Base-by-base conservation (phyloP, 371 early-diverging fungal species). In the Mortierella sp. region DNA sequence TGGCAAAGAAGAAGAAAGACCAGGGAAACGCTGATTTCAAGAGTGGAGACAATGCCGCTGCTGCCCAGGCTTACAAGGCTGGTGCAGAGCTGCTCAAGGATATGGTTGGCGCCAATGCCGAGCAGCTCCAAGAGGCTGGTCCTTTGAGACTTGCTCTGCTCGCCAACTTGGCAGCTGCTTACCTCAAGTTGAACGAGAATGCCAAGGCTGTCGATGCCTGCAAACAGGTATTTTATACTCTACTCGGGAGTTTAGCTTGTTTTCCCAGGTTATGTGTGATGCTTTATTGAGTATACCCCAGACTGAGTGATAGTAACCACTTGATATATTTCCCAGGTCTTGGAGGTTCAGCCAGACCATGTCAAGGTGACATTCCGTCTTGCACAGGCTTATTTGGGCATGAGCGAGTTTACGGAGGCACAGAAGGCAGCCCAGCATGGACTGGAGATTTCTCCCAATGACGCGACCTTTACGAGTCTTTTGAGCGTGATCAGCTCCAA, bases 281-380 rank as follows among this genome's bases (percentile, higher is more conserved):
- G n/a, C n/a, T n/a, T n/a, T n/a, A n/a, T n/a, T n/a, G n/a, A n/a
- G n/a, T n/a, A n/a, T n/a, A n/a, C n/a, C n/a, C n/a, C n/a, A n/a
- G n/a, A n/a, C n/a, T 16, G 11, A 16, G 43, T 59, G 7, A 29
- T n/a, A n/a, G n/a, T n/a, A n/a, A n/a, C n/a, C n/a, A n/a, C n/a
- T n/a, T n/a, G n/a, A n/a, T n/a, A n/a, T n/a, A n/a, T n/a, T n/a
- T 43, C 18, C 14, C 64, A 73, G 74, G 89, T 84, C 16, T 62
- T 92, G 57, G 81, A 79, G 19, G 77, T 87, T 59, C 89, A 91
- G 67, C 74, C 82, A 7, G 57, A 76, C 26, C 90, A 84, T 66
- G 70, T 88, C n/a, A 92, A 92, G 79, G 90, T 87, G 0, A 82
- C 80, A 30, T 91, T 87, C 81, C 84, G 92, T 15, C 66, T 90